Conservation (phyloP, 1,284 basidiomycete genomes). For the Cutaneotrichosporon cyanovorans region DNA sequence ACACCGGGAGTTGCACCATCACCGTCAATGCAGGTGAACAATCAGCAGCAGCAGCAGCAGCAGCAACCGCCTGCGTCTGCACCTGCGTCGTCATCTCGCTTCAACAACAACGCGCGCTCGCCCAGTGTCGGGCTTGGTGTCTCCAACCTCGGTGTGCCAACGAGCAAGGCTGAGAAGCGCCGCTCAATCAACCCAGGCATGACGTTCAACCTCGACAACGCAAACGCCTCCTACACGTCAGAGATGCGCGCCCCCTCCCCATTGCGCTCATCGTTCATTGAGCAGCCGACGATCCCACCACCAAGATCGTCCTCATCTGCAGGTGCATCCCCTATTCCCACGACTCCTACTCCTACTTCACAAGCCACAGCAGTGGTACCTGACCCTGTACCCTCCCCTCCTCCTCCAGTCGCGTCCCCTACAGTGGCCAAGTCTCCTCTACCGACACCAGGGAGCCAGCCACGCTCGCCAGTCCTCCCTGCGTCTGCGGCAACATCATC, state of each 20-base stretch:
- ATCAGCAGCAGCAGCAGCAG: no score
- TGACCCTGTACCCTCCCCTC: neutral
- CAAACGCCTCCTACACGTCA: conserved; percentile 29
- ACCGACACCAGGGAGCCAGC: neutral
- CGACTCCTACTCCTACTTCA: neutral
- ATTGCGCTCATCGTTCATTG: conserved; percentile 27
- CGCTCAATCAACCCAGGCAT: conserved; percentile 46
- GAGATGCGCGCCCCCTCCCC: conserved; percentile 43
- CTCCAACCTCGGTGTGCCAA: conserved; percentile 34
- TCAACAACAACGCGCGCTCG: neutral
- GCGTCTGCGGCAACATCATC: neutral
- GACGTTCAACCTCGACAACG: conserved; percentile 39
- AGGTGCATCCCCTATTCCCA: neutral
- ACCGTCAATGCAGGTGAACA: no score
- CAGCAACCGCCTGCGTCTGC: no score
- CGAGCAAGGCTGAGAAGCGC: conserved; percentile 36
- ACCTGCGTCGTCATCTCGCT: neutral
- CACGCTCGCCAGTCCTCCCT: neutral
- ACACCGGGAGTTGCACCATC: neutral
- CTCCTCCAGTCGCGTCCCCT: neutral
- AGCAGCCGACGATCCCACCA: neutral
- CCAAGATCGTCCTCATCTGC: neutral
- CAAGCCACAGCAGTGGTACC: neutral
- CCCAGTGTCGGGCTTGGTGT: neutral
- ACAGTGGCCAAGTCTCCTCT: neutral